Conservation (phyloP, 345 rosid genomes). For the Heritiera fomes region DNA sequence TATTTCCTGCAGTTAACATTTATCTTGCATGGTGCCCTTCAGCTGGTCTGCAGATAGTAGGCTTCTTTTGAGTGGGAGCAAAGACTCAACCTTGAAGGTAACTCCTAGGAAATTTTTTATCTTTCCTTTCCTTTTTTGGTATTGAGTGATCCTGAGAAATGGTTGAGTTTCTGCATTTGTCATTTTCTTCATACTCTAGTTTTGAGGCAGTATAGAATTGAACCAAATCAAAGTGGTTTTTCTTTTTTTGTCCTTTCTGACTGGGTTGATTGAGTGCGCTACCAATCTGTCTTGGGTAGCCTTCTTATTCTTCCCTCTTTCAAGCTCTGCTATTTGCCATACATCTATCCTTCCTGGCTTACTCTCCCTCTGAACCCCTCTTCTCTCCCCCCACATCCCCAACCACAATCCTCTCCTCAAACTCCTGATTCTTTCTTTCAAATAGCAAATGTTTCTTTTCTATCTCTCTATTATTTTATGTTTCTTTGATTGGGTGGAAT, state of each 20-base stretch:
- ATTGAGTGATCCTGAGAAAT: neutral
- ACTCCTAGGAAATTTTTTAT: neutral
- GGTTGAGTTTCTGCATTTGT: neutral
- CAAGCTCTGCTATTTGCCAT: neutral
- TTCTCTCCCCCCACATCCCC: neutral
- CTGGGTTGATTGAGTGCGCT: neutral
- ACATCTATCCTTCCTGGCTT: neutral
- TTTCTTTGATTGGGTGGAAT: neutral
- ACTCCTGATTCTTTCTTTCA: neutral
- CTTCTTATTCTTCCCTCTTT: neutral
- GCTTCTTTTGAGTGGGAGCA: conserved; percentile 93
- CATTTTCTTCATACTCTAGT: neutral
- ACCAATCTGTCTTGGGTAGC: neutral
- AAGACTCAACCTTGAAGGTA: conserved; percentile 96
- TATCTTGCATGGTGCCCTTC: conserved; percentile 24
- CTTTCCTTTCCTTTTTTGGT: too few species aligned
- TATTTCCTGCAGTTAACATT: conserved; percentile 13
- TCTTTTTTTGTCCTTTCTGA: neutral
- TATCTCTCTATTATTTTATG: neutral
- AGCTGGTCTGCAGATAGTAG: conserved; percentile 99
- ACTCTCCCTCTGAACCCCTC: neutral
- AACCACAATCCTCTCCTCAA: neutral
- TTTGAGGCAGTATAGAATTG: neutral
- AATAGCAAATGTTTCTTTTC: neutral
- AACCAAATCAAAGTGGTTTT: neutral